Conservation (phyloP, 257 asterid genomes). For the Solanum pinnatisectum region DNA sequence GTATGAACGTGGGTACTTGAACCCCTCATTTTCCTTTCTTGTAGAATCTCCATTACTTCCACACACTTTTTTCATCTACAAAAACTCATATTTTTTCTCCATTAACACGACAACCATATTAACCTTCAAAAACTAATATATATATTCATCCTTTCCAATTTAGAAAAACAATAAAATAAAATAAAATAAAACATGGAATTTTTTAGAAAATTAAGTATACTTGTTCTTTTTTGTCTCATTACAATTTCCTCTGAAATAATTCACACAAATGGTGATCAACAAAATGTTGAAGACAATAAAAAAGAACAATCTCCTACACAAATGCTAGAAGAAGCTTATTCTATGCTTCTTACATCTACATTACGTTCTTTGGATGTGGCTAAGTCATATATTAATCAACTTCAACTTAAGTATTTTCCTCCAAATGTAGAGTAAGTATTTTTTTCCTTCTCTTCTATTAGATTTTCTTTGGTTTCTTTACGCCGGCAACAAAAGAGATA, state of each 20-base stretch:
- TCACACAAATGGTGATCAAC: background rate
- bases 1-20: background rate
- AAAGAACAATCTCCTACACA: background rate
- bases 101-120: background rate
- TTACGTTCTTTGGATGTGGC: background rate
- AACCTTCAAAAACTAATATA: background rate
- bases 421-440: constrained; percentile 22
- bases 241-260: background rate
- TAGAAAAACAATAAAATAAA: background rate
- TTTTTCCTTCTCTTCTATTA: background rate
- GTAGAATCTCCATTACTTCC: background rate
- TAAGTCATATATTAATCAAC: constrained; percentile 4
- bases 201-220: background rate
- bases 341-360: background rate
- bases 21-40: background rate
- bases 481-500: background rate
- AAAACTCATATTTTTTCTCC: background rate
- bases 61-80: background rate
- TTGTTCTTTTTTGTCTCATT: background rate
- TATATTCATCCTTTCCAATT: background rate
- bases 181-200: background rate
- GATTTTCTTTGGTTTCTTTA: background rate
- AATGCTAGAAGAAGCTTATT: background rate
- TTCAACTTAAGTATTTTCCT: constrained; percentile 1
- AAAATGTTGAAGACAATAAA: background rate